Percentiles rank a stretch among this genome's conserved stretches.
Conservation (phyloP, 495 filamentous ascomycete genomes). For the Neurospora sp. region DNA sequence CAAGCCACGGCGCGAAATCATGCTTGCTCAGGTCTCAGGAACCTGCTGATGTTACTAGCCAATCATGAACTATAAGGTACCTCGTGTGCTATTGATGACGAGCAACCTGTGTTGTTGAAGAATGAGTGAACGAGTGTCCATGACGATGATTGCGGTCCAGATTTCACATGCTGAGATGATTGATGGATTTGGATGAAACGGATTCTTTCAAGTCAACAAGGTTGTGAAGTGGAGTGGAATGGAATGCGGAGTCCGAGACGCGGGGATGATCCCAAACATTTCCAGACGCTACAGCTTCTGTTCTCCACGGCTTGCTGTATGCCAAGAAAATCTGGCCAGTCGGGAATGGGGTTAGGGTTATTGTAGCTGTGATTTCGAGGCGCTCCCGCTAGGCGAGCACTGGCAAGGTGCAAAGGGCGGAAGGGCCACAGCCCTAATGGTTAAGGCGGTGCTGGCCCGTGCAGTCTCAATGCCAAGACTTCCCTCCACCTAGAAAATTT, state of each 20-base stretch:
- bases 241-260: not conserved
- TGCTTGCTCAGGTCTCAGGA: not conserved
- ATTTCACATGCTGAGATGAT: not conserved
- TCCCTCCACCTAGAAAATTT: constrained; percentile 16
- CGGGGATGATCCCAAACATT: not conserved
- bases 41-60: not conserved
- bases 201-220: not conserved
- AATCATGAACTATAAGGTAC: not conserved
- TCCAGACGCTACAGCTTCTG: not conserved
- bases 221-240: not conserved
- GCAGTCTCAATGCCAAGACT: constrained; percentile 11
- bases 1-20: not conserved
- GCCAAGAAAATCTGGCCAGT: not conserved
- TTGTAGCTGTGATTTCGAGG: too few species aligned
- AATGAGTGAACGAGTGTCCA: not conserved
- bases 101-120: not conserved
- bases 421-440: constrained; percentile 17
- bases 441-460: not conserved
- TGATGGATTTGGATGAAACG: not conserved
- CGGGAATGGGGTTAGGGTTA: not conserved
- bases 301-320: not conserved
- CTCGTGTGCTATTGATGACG: not conserved
- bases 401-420: not conserved
- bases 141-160: not conserved
- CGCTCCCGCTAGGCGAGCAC: not conserved